These are phyloP conservation scores for Keithomyces neogunnii DNA, from an alignment of 2,329 filamentous ascomycete species.

Conservation along the genomic window DNA sequence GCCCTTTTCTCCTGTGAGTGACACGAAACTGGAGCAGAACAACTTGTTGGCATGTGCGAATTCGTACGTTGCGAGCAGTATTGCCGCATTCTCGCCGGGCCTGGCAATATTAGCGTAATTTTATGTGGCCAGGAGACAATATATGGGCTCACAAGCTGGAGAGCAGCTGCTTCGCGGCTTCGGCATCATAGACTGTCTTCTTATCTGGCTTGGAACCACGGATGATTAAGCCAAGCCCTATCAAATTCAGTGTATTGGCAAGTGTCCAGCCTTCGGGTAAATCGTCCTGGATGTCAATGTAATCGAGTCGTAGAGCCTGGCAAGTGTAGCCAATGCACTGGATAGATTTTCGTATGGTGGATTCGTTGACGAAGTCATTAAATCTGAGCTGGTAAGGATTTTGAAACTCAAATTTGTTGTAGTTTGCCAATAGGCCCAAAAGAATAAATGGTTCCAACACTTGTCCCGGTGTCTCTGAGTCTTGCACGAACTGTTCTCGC, in stretches of 20 bases:
- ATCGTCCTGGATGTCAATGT: constrained; percentile 83
- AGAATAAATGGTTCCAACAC: constrained; percentile 72
- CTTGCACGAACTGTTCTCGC: constrained; percentile 62
- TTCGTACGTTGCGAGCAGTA: constrained; percentile 82
- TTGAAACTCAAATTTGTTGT: constrained; percentile 98
- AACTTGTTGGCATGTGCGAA: constrained; percentile 92
- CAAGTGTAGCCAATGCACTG: constrained; percentile 68
- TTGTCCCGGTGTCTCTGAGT: constrained; percentile 55
- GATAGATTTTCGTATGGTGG: constrained; percentile 75
- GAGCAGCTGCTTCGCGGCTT: constrained; percentile 78
- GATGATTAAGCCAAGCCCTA: constrained; percentile 72
- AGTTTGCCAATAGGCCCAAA: constrained; percentile 83
- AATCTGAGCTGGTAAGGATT: constrained; percentile 90
- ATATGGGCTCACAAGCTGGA: constrained; percentile 56
- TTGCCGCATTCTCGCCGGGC: constrained; percentile 68
- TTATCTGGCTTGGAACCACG: constrained; percentile 57
- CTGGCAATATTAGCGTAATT: constrained; percentile 32
- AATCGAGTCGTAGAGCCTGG: constrained; percentile 58
- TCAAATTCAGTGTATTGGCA: constrained; percentile 69
- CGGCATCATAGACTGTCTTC: constrained; percentile 54
- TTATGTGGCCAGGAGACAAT: not conserved
- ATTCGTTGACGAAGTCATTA: constrained; percentile 92
- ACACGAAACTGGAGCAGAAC: constrained; percentile 80
- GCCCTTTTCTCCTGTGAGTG: constrained; percentile 51
- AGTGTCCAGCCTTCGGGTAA: constrained; percentile 84